Evolutionary conservation across 2,329 filamentous ascomycete species (phyloP), one percentile per base, ranked within the genome.

Genomic region (Hypoxylon sp.): DNA sequence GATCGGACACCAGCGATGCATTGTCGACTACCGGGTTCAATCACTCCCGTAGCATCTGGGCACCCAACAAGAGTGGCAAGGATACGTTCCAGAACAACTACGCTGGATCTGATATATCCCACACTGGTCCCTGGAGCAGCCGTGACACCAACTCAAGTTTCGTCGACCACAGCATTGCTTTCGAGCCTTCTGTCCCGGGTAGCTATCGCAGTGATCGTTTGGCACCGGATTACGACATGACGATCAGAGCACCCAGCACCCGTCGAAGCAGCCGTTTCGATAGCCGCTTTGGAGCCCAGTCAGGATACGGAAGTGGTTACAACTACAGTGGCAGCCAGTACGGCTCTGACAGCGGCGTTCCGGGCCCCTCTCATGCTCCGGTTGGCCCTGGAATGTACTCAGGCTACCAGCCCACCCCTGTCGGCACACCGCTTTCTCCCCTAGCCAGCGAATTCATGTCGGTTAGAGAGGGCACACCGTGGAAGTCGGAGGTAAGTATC

Each of bases 381-480:
- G 70, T 77, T 65, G 71, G 70, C 31, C 37, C 55, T 7, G 64
- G 59, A 26, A 54, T 61, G 43, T 68, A 64, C 55, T 43, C 62
- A 34, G 56, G 35, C 55, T 67, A 65, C 40, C 64, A 65, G 7
- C 62, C 63, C 16, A 54, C 51, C 5, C 59, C 63, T 47, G 65
- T 63, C 52, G 70, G 84, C 17, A 89, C 86, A 12, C 78, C 85
- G 5, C 75, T 91, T 30, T 90, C 88, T 12, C 87, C 88, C 8
- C 84, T 89, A 60, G 88, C 88, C 17, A 86, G 82, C 3, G 88
- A 91, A 66, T 91, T 91, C 62, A 89, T 84, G 8, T 81, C 84
- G 3, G 73, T 74, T n/a, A 55, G 65, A 17, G 70, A 66, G 43
- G 68, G 66, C 60, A 69, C 68, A 41, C 71, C 65, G 32, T 87